phyloP scores from a whole-genome alignment of 352 stramenopile species.

The Globisporangium megalacanthum region DNA sequence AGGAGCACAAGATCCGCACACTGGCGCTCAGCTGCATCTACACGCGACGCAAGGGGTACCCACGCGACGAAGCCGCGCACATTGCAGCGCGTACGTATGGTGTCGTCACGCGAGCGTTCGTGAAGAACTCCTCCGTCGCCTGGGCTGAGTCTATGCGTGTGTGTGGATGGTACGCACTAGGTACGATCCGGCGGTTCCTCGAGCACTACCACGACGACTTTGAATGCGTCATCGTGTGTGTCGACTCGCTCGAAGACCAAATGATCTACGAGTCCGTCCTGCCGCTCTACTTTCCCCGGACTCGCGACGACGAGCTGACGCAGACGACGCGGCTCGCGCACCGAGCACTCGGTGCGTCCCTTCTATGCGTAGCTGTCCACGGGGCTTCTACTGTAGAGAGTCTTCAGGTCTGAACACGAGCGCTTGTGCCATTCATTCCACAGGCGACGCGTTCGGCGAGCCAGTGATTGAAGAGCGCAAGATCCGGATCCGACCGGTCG shows the following conservation, averaged over 20 bases:
- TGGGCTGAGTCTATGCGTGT: background rate
- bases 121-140: background rate
- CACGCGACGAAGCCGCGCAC: slow-evolving; percentile 70
- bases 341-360: slow-evolving; percentile 31
- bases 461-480: slow-evolving; percentile 76
- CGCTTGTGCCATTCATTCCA: background rate
- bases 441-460: slow-evolving; percentile 67
- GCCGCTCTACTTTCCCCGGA: slow-evolving; percentile 72
- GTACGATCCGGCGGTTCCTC: slow-evolving; percentile 72
- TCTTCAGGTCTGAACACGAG: background rate
- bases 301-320: slow-evolving; percentile 22
- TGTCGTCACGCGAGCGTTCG: background rate
- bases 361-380: no score
- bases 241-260: slow-evolving; percentile 60
- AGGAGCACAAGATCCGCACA: slow-evolving; percentile 50
- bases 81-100: slow-evolving; percentile 34
- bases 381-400: background rate
- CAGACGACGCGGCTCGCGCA: slow-evolving; percentile 18
- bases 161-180: background rate
- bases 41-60: slow-evolving; percentile 66
- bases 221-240: slow-evolving; percentile 57
- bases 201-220: slow-evolving; percentile 60
- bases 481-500: slow-evolving; percentile 56
- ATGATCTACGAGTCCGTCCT: slow-evolving; percentile 55
- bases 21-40: slow-evolving; percentile 81